Conservation (phyloP, 2,329 filamentous ascomycete species). For the Ophiocordyceps australis region DNA sequence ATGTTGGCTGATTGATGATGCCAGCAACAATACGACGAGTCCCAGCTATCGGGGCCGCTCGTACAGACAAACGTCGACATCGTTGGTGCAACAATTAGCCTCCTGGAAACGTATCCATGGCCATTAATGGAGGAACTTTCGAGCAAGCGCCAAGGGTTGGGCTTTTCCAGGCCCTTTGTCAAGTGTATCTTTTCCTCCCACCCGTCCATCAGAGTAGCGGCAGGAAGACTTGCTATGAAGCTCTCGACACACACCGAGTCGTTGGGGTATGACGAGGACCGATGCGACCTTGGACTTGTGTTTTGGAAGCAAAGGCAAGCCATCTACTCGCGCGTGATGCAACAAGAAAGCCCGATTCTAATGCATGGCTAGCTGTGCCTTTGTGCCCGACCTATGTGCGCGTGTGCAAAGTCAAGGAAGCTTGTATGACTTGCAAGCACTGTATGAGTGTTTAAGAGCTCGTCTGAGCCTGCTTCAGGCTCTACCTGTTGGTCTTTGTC, state of each 20-base stretch:
- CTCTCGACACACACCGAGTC: no score
- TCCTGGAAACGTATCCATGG: constrained; percentile 26
- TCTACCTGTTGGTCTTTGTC: constrained; percentile 21
- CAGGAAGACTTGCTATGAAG: no score
- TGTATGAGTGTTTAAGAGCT: constrained; percentile 38
- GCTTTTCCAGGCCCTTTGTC: constrained; percentile 30
- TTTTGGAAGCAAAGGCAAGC: constrained; percentile 36
- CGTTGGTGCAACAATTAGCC: no score
- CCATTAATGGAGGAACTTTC: constrained; percentile 13
- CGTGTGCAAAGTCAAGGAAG: constrained; percentile 23
- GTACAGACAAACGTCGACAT: no score
- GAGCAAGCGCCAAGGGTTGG: constrained; percentile 6
- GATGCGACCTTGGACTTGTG: no score
- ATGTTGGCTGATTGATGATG: no score
- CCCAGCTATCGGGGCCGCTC: no score
- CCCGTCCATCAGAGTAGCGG: constrained; percentile 28
- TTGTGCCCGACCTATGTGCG: constrained; percentile 29
- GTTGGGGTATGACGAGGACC: no score
- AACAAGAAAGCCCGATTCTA: no score
- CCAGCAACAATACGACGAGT: no score
- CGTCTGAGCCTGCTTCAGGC: constrained; percentile 32
- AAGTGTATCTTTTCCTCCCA: constrained; percentile 35
- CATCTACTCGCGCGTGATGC: neutral
- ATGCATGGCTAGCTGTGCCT: constrained; percentile 17
- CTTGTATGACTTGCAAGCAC: constrained; percentile 22